Evolutionary conservation across 1,284 basidiomycete genomes (phyloP).

Genomic region (Rhodotorula sp.): DNA sequence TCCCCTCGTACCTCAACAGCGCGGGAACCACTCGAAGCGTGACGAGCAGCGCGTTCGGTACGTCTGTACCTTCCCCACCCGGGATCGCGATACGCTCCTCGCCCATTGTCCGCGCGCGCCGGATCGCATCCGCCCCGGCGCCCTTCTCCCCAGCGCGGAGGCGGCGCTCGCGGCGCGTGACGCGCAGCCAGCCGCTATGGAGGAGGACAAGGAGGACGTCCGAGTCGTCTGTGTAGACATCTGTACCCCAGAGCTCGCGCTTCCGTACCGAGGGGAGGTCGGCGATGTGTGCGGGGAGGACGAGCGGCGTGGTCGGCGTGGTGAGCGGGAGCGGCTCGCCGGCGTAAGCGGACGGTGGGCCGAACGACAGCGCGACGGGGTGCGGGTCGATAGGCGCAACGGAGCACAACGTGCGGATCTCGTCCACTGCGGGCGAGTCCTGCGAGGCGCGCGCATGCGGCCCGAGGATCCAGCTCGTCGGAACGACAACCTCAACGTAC

Average conservation of each 20-base stretch:
- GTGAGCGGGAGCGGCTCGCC: constrained; percentile 18
- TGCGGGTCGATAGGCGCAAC: constrained; percentile 10
- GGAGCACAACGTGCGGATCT: background rate
- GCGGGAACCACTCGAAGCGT: constrained; percentile 57
- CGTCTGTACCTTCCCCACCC: background rate
- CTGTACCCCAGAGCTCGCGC: constrained; percentile 59
- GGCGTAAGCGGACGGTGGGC: constrained; percentile 8
- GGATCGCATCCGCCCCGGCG: constrained; percentile 17
- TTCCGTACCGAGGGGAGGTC: constrained; percentile 42
- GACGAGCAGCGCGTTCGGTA: constrained; percentile 52
- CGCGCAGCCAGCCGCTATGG: constrained; percentile 59
- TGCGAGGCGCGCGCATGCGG: background rate
- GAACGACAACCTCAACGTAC: constrained; percentile 37
- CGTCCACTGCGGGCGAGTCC: too few species aligned
- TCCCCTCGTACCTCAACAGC: constrained; percentile 57
- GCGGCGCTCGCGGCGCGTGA: constrained; percentile 35
- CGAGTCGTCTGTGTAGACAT: constrained; percentile 64
- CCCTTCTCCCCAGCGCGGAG: constrained; percentile 22
- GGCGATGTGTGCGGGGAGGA: constrained; percentile 33
- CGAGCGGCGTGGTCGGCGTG: constrained; percentile 1
- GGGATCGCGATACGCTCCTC: background rate
- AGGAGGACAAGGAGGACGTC: constrained; percentile 58
- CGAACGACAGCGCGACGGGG: constrained; percentile 18
- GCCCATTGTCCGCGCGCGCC: constrained; percentile 5
- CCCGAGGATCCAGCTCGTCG: constrained; percentile 33